Conservation (phyloP, 2,329 filamentous ascomycete genomes). For the Ophiocordyceps camponoti-saundersi region DNA sequence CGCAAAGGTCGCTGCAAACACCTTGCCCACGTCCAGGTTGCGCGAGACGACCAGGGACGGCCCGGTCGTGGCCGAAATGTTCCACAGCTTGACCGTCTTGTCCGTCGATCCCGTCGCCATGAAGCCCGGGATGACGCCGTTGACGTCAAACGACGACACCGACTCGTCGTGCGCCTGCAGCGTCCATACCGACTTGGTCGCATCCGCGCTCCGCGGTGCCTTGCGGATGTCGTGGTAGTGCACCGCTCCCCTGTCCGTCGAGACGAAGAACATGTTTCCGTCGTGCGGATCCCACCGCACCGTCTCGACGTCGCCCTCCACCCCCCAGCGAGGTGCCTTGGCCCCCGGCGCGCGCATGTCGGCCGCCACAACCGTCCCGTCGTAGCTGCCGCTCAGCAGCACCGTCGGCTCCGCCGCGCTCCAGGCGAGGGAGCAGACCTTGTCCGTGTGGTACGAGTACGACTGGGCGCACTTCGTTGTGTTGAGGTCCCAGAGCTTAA, state of each 20-base stretch:
- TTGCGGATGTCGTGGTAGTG: slow-evolving; percentile 83
- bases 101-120: slow-evolving; percentile 88
- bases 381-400: slow-evolving; percentile 84
- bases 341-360: slow-evolving; percentile 90
- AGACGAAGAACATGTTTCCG: slow-evolving; percentile 84
- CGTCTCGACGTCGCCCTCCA: slow-evolving; percentile 89
- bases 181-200: slow-evolving; percentile 80
- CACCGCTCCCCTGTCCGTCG: slow-evolving; percentile 79
- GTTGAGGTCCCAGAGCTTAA: slow-evolving; percentile 95
- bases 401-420: slow-evolving; percentile 76
- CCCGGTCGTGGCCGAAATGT: slow-evolving; percentile 53
- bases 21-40: slow-evolving; percentile 84
- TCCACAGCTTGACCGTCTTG: slow-evolving; percentile 94
- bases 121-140: slow-evolving; percentile 76
- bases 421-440: slow-evolving; percentile 93
- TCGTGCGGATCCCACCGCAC: slow-evolving; percentile 90
- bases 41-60: slow-evolving; percentile 83
- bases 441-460: slow-evolving; percentile 91
- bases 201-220: slow-evolving; percentile 52
- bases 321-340: slow-evolving; percentile 70
- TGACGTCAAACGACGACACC: slow-evolving; percentile 84
- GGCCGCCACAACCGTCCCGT: slow-evolving; percentile 81
- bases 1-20: slow-evolving; percentile 82
- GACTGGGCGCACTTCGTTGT: slow-evolving; percentile 88
- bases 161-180: slow-evolving; percentile 91